Conservation (phyloP, 495 filamentous ascomycete species). For the Amorphotheca resinae region DNA sequence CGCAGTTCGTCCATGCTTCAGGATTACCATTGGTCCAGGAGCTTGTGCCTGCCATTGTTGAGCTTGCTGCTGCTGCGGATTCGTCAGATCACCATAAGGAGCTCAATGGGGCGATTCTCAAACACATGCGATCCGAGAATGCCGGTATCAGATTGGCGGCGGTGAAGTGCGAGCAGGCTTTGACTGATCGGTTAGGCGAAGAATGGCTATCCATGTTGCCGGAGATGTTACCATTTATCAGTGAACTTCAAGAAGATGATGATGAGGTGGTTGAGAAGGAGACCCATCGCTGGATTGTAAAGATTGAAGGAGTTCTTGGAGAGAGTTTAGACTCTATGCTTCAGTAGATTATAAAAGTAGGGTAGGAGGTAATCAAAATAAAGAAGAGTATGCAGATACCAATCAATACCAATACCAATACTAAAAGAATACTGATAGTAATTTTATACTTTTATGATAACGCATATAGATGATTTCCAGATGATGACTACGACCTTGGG, state of each 20-base stretch:
- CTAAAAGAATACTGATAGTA: too few species aligned
- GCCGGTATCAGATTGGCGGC: constrained; percentile 59
- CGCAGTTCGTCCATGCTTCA: constrained; percentile 50
- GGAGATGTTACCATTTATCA: constrained; percentile 91
- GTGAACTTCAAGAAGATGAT: constrained; percentile 89
- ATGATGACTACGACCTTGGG: too few species aligned
- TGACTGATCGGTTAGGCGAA: constrained; percentile 70
- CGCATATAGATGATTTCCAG: too few species aligned
- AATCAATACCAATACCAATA: too few species aligned
- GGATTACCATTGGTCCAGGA: constrained; percentile 26
- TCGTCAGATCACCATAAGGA: constrained; percentile 82
- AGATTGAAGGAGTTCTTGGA: constrained; percentile 75
- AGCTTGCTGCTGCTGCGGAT: constrained; percentile 65
- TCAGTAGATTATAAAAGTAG: constrained; percentile 34
- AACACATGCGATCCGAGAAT: constrained; percentile 58
- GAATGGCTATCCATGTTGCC: constrained; percentile 85
- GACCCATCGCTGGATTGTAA: constrained; percentile 71
- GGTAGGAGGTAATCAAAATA: too few species aligned
- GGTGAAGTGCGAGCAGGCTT: constrained; percentile 60
- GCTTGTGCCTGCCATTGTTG: constrained; percentile 48
- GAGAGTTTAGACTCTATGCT: constrained; percentile 85
- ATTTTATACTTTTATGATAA: too few species aligned
- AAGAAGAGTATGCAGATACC: too few species aligned
- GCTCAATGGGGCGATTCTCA: constrained; percentile 63
- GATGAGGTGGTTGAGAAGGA: constrained; percentile 85